Conservation (phyloP, 495 filamentous ascomycete species). For the Darksidea phi region DNA sequence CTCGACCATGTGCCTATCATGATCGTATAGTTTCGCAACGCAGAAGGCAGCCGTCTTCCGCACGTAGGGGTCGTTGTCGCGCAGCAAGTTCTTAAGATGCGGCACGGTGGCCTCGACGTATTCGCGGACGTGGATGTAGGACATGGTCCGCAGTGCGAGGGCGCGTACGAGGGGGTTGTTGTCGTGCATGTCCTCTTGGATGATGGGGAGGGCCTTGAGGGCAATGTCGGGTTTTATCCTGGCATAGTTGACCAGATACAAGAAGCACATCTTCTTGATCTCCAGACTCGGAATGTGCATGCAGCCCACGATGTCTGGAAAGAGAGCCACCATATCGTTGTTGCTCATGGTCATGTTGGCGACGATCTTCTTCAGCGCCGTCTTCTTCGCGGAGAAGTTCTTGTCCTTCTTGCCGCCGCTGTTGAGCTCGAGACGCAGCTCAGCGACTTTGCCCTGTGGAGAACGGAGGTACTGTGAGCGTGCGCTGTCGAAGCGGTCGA, state of each 20-base stretch:
- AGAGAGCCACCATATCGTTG: slow-evolving; percentile 98
- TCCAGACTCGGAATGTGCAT: slow-evolving; percentile 93
- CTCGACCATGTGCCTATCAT: slow-evolving; percentile 88
- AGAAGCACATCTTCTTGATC: slow-evolving; percentile 99
- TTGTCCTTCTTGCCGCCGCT: slow-evolving; percentile 97
- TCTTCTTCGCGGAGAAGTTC: slow-evolving; percentile 94
- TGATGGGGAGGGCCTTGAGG: slow-evolving; percentile 83
- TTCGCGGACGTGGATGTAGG: slow-evolving; percentile 94
- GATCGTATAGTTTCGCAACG: slow-evolving; percentile 97
- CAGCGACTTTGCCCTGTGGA: slow-evolving; percentile 94
- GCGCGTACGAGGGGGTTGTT: slow-evolving; percentile 89
- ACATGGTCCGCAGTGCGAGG: slow-evolving; percentile 89
- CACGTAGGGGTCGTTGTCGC: slow-evolving; percentile 91
- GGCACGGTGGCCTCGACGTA: slow-evolving; percentile 90
- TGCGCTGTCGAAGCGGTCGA: slow-evolving; percentile 14
- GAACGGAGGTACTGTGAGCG: slow-evolving; percentile 37
- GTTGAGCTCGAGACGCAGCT: slow-evolving; percentile 91
- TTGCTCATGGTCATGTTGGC: slow-evolving; percentile 99
- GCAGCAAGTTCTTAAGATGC: slow-evolving; percentile 77
- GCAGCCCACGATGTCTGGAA: slow-evolving; percentile 90
- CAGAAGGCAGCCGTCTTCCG: slow-evolving; percentile 96
- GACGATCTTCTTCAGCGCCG: slow-evolving; percentile 98
- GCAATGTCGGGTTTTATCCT: slow-evolving; percentile 93
- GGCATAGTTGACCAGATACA: slow-evolving; percentile 96
- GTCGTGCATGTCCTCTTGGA: slow-evolving; percentile 93